Base-by-base conservation (phyloP, 441 rosid genomes). In the Theobroma grandiflorum region DNA sequence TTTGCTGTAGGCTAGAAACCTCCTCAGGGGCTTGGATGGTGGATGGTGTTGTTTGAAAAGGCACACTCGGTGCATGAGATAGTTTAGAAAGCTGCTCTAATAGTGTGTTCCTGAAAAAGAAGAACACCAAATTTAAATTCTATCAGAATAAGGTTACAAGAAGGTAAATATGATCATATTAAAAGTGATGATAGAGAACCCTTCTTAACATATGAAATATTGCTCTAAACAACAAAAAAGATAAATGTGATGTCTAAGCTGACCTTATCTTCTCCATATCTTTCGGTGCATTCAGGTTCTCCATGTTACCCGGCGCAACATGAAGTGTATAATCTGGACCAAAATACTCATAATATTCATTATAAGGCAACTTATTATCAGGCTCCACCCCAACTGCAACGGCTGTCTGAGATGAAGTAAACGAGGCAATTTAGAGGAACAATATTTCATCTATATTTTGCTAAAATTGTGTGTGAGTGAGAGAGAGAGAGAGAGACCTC, bases 321-420 rank as follows among this genome's bases (percentile, higher is more conserved):
- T 94, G 99, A 85, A 97, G 99, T 8, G 91, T 89, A 82, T 95
- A 97, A 69, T 97, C 98, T 37, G 99, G 99, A 26, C 99, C 98
- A 77, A 94, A 97, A 86, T 97, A 97, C 90, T 94, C 99, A 33
- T 84, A 93, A 83, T 97, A 97, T 80, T 97, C 99, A 83, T 93
- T 95, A 88, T 88, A 92, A 6, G 98, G 99, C 84, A 97, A 86
- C 72, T 89, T 85, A 82, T 97, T 93, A 78, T 94, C 97, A 63
- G 99, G 99, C 86, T 95, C 99, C 45, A 95, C 96, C 67, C 95
- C 98, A 82, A 97, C 97, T 6, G 99, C 98, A 70, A 97, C 97
- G 45, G 99, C 99, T 73, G 99, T 95, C 99, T 97, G 91, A 70
- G 31, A 78, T 40, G 79, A 78, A 76, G 49, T 20, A 84, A 81